phyloP scores from a whole-genome alignment of 352 stramenopile species.

The Globisporangium canariense region DNA sequence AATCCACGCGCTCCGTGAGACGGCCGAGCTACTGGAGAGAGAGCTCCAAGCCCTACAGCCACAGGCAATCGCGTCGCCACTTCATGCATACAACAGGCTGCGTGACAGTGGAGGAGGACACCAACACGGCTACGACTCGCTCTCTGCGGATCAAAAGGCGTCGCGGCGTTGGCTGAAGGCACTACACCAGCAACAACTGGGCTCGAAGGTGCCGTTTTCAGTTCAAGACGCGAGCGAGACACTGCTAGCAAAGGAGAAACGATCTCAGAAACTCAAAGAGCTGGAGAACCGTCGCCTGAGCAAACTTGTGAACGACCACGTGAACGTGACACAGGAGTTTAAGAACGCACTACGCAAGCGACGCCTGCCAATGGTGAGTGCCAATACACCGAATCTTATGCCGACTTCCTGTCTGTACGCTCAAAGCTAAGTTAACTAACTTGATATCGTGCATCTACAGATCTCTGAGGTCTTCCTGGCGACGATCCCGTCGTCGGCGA shows the following conservation, averaged over 20 bases:
- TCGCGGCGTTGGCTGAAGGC: too few species aligned
- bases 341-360: neutral
- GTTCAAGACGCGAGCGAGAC: neutral
- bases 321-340: neutral
- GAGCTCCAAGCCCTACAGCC: neutral
- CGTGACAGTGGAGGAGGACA: too few species aligned
- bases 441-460: neutral
- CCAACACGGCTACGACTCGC: too few species aligned
- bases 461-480: neutral
- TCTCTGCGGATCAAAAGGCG: neutral
- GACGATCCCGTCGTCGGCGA: too few species aligned
- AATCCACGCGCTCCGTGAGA: constrained; percentile 7
- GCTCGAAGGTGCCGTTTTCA: too few species aligned
- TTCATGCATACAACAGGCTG: too few species aligned
- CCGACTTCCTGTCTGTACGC: too few species aligned
- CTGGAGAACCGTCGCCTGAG: neutral
- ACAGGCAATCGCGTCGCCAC: too few species aligned
- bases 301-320: neutral
- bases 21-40: neutral
- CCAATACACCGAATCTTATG: too few species aligned
- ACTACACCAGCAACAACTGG: too few species aligned
- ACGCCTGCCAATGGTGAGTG: neutral
- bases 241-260: neutral
- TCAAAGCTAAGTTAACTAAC: too few species aligned
- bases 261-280: neutral